These are phyloP conservation scores for Neocatenulostroma microsporum DNA, from an alignment of 2,329 filamentous ascomycete genomes.

Conservation along the genomic window DNA sequence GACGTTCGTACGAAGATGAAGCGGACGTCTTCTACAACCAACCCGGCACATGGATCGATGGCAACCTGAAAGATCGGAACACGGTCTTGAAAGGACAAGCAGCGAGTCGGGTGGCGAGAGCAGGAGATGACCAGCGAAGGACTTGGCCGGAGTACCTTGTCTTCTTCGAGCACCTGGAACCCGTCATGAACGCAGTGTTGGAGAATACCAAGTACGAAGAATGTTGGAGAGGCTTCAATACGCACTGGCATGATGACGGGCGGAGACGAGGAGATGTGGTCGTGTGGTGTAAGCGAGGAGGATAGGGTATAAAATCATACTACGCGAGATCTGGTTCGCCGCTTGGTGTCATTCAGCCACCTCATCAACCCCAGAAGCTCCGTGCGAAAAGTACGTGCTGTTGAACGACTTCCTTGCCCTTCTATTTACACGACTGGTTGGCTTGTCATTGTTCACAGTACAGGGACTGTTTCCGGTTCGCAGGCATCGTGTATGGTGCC, in stretches of 20 bases:
- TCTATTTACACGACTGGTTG: too few relatives aligned
- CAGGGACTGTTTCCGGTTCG: too few relatives aligned
- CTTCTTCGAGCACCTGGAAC: constrained; percentile 53
- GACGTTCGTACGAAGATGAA: constrained; percentile 71
- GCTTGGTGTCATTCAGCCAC: too few relatives aligned
- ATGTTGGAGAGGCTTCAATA: constrained; percentile 55
- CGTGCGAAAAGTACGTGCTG: too few relatives aligned
- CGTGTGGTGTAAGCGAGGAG: constrained; percentile 43
- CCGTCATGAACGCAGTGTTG: constrained; percentile 38
- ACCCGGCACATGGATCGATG: constrained; percentile 39
- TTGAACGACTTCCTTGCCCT: too few relatives aligned
- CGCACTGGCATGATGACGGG: constrained; percentile 55
- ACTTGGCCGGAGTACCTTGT: constrained; percentile 41
- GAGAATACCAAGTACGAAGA: constrained; percentile 45
- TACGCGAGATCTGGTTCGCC: too few relatives aligned
- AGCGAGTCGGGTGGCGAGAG: too few relatives aligned
- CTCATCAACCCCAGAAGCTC: too few relatives aligned
- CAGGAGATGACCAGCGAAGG: constrained; percentile 8
- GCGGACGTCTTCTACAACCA: constrained; percentile 80
- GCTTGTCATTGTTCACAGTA: too few relatives aligned
- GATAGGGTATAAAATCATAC: too few relatives aligned
- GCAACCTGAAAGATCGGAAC: constrained; percentile 32
- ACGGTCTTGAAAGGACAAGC: constrained; percentile 14
- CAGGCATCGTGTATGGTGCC: too few relatives aligned
- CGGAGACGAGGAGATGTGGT: constrained; percentile 55